Conservation (phyloP, 768 basidiomycete species). For the Suillus lakei region DNA sequence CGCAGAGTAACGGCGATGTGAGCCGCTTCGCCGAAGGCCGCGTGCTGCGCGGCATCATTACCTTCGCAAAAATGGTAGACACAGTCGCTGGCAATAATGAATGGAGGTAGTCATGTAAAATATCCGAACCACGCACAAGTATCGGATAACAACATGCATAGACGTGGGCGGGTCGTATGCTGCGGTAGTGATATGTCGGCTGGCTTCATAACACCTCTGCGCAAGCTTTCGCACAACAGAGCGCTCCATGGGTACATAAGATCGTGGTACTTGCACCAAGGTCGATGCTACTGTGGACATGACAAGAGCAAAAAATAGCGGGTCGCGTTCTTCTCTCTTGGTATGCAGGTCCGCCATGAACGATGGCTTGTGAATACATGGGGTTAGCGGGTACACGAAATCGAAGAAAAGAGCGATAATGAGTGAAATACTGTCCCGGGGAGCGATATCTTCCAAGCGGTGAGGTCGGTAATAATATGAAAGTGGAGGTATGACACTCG, state of each 20-base stretch:
- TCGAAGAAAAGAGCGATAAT: constrained; percentile 92
- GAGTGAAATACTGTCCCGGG: constrained; percentile 77
- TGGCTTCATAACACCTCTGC: constrained; percentile 80
- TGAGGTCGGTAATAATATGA: constrained; percentile 77
- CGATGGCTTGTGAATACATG: constrained; percentile 88
- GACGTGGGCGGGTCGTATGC: constrained; percentile 85
- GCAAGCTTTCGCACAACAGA: constrained; percentile 85
- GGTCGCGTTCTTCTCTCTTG: constrained; percentile 82
- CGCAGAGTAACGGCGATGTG: constrained; percentile 83
- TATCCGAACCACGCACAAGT: constrained; percentile 64
- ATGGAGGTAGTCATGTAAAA: constrained; percentile 10
- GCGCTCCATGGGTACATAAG: constrained; percentile 87
- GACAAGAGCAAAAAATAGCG: constrained; percentile 89
- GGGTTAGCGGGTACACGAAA: constrained; percentile 90
- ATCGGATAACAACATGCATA: constrained; percentile 85
- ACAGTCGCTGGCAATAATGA: constrained; percentile 58
- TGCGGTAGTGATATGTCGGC: constrained; percentile 77
- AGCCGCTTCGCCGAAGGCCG: constrained; percentile 85
- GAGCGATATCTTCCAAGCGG: constrained; percentile 81
- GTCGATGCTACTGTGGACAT: constrained; percentile 90
- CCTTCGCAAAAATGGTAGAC: constrained; percentile 90
- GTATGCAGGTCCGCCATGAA: constrained; percentile 90
- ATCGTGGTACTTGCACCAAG: constrained; percentile 85
- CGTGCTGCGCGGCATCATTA: constrained; percentile 85
- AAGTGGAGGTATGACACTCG: constrained; percentile 57